These are phyloP conservation scores for Oryza coarctata DNA, from an alignment of 176 grass and related monocot genomes.

Conservation along the genomic window DNA sequence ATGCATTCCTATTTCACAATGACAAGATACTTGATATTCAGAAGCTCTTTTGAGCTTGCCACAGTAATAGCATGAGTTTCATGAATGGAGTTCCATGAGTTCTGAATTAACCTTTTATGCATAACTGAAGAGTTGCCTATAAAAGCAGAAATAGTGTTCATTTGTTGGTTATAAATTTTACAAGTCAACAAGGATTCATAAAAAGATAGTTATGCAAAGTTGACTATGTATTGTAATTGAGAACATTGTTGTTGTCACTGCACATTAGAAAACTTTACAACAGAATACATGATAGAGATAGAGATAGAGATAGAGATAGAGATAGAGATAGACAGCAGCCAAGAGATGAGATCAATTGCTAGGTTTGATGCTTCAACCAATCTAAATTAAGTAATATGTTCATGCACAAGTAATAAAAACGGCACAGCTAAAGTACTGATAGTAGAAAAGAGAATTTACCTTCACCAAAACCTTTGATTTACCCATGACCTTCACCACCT, in stretches of 20 bases:
- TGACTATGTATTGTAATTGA: neutral
- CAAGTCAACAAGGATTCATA: neutral
- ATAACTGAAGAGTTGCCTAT: neutral
- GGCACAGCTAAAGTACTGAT: neutral
- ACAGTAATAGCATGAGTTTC: neutral
- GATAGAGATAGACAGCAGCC: too few relatives aligned
- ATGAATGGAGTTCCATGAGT: neutral
- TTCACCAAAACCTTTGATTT: slow-evolving; percentile 99
- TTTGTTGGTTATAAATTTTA: neutral
- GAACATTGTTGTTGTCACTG: neutral
- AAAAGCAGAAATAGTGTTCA: neutral
- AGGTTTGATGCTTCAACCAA: neutral
- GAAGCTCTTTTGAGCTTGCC: neutral
- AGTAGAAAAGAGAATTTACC: slow-evolving; percentile 42
- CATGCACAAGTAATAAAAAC: neutral
- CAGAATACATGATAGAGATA: neutral
- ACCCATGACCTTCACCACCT: slow-evolving; percentile 98
- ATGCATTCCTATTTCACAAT: neutral
- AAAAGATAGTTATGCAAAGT: neutral
- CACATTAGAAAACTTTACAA: neutral
- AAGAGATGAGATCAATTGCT: neutral
- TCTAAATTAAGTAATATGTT: neutral
- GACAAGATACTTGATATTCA: neutral
- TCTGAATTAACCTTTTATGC: neutral
- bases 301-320: too few relatives aligned